phyloP scores from a whole-genome alignment of 768 basidiomycete species.

The Agrocybe pediades region DNA sequence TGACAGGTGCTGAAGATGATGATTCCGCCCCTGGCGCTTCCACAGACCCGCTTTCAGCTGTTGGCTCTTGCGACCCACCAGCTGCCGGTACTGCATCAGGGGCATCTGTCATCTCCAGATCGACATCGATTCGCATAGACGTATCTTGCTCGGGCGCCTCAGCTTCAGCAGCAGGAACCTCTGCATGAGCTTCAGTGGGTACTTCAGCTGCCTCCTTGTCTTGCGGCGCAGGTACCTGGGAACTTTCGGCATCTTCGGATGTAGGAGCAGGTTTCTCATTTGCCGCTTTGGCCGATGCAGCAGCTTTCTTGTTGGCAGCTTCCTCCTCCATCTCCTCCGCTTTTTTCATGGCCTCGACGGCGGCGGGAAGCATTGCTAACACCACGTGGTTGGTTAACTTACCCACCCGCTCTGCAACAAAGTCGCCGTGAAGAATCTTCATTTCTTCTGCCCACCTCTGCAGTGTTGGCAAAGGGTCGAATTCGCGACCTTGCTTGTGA shows the following conservation, averaged over 20 bases:
- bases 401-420: slow-evolving; percentile 63
- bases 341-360: slow-evolving; percentile 62
- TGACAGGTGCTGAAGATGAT: neutral
- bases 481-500: slow-evolving; percentile 56
- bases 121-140: slow-evolving; percentile 40
- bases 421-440: slow-evolving; percentile 77
- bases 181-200: neutral
- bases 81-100: slow-evolving; percentile 17
- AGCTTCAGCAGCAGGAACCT: neutral
- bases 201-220: no score
- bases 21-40: neutral
- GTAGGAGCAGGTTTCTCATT: neutral
- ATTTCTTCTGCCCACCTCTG: slow-evolving; percentile 92
- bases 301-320: slow-evolving; percentile 42
- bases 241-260: neutral
- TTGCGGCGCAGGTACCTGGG: no score
- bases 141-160: slow-evolving; percentile 24
- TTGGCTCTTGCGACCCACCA: neutral
- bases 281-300: slow-evolving; percentile 34
- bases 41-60: neutral
- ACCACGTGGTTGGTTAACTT: slow-evolving; percentile 73
- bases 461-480: slow-evolving; percentile 78
- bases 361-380: slow-evolving; percentile 78
- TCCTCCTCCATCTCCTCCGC: slow-evolving; percentile 62
- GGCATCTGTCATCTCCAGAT: slow-evolving; percentile 56